Conservation (phyloP, 2,329 filamentous ascomycete genomes). For the Camillea tinctor region DNA sequence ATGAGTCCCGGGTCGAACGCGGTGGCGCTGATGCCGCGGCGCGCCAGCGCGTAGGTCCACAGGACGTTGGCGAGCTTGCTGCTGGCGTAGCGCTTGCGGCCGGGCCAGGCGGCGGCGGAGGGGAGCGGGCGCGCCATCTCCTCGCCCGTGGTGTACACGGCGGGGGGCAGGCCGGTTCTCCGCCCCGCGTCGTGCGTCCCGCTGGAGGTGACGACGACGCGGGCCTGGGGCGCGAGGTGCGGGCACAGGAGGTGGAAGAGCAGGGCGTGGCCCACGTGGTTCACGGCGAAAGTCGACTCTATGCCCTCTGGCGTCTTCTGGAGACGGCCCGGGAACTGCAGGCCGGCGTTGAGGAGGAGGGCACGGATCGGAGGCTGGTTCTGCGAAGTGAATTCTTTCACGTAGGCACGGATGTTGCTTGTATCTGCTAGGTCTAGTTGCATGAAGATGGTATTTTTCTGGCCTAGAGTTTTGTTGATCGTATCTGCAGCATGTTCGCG, state of each 20-base stretch:
- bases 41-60: conserved; percentile 44
- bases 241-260: conserved; percentile 47
- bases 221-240: conserved; percentile 36
- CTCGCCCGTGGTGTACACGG: conserved; percentile 43
- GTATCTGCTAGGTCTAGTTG: conserved; percentile 43
- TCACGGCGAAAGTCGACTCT: conserved; percentile 49
- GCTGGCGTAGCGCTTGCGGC: conserved; percentile 42
- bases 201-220: conserved; percentile 45
- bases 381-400: conserved; percentile 32
- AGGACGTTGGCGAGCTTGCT: conserved; percentile 48
- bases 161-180: conserved; percentile 41
- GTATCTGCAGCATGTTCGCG: conserved; percentile 36
- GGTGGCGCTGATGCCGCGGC: conserved; percentile 36
- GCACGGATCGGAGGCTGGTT: conserved; percentile 41
- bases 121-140: conserved; percentile 42
- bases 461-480: conserved; percentile 42
- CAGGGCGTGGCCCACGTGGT: conserved; percentile 50
- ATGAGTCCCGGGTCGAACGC: conserved; percentile 49
- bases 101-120: conserved; percentile 27
- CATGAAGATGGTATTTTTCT: conserved; percentile 41
- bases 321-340: conserved; percentile 41
- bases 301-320: conserved; percentile 42
- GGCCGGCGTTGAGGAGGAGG: conserved; percentile 47
- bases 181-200: conserved; percentile 48
- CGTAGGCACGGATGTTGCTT: conserved; percentile 42